Percentiles rank a stretch among this genome's conserved stretches.
These are phyloP conservation scores for Naganishia liquefaciens DNA, from an alignment of 1,284 basidiomycete genomes.

Conservation along the genomic window DNA sequence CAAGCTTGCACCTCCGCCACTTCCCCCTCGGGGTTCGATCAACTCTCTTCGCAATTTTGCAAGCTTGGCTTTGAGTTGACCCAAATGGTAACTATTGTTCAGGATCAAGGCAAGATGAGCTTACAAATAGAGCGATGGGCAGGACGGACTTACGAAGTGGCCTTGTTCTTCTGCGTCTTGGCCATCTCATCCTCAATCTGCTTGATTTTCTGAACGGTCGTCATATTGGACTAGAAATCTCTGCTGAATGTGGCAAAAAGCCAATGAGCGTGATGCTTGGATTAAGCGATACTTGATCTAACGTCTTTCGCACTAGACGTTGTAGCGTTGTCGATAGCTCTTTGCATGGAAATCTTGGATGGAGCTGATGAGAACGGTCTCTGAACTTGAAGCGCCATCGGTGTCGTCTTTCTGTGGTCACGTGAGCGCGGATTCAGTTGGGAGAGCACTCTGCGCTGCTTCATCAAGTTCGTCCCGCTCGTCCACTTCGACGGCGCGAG, in stretches of 20 bases:
- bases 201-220: constrained; percentile 55
- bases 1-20: constrained; percentile 82
- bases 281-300: neutral
- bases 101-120: constrained; percentile 1
- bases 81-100: constrained; percentile 77
- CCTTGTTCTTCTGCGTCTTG: constrained; percentile 84
- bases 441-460: neutral
- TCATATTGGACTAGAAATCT: constrained; percentile 41
- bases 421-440: constrained; percentile 22
- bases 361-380: neutral
- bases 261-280: neutral
- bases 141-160: constrained; percentile 50
- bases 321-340: neutral
- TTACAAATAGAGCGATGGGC: neutral
- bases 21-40: constrained; percentile 72
- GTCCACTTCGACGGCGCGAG: too few species aligned
- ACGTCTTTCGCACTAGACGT: neutral
- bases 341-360: neutral
- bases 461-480: neutral
- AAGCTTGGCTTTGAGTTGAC: constrained; percentile 96
- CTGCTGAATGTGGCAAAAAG: neutral
- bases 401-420: constrained; percentile 14
- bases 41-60: constrained; percentile 95
- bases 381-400: constrained; percentile 8
- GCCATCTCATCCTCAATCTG: constrained; percentile 56